phyloP scores from a whole-genome alignment of 2,329 filamentous ascomycete species.

The Curvularia verruculosa region DNA sequence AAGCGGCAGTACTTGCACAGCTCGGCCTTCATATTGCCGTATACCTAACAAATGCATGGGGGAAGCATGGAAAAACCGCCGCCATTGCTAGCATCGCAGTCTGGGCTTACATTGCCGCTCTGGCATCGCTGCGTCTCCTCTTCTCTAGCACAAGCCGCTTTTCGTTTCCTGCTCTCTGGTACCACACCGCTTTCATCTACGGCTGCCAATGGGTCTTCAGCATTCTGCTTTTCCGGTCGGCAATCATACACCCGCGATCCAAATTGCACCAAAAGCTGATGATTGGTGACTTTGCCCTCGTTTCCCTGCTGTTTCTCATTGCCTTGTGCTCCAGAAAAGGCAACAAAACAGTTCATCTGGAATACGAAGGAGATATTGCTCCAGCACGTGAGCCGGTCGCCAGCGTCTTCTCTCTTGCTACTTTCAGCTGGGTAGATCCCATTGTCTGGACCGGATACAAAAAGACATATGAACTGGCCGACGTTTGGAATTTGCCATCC shows the following conservation, averaged over 20 bases:
- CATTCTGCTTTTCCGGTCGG: slow-evolving; percentile 81
- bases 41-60: slow-evolving; percentile 66
- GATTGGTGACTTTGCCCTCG: slow-evolving; percentile 76
- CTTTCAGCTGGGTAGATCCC: slow-evolving; percentile 88
- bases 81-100: slow-evolving; percentile 70
- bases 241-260: slow-evolving; percentile 76
- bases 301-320: slow-evolving; percentile 75
- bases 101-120: slow-evolving; percentile 80
- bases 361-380: slow-evolving; percentile 86
- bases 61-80: slow-evolving; percentile 62
- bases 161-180: slow-evolving; percentile 81
- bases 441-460: slow-evolving; percentile 90
- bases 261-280: slow-evolving; percentile 66
- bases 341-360: slow-evolving; percentile 84
- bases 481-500: slow-evolving; percentile 90
- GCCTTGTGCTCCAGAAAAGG: slow-evolving; percentile 85
- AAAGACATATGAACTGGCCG: slow-evolving; percentile 77
- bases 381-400: slow-evolving; percentile 87
- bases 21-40: slow-evolving; percentile 71
- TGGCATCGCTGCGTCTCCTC: slow-evolving; percentile 74
- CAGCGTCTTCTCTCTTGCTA: slow-evolving; percentile 84
- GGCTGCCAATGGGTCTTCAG: slow-evolving; percentile 79
- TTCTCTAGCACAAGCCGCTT: slow-evolving; percentile 64
- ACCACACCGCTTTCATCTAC: slow-evolving; percentile 89
- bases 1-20: slow-evolving; percentile 73